phyloP scores from a whole-genome alignment of 768 basidiomycete species.

The Podaxis mareebaensis region DNA sequence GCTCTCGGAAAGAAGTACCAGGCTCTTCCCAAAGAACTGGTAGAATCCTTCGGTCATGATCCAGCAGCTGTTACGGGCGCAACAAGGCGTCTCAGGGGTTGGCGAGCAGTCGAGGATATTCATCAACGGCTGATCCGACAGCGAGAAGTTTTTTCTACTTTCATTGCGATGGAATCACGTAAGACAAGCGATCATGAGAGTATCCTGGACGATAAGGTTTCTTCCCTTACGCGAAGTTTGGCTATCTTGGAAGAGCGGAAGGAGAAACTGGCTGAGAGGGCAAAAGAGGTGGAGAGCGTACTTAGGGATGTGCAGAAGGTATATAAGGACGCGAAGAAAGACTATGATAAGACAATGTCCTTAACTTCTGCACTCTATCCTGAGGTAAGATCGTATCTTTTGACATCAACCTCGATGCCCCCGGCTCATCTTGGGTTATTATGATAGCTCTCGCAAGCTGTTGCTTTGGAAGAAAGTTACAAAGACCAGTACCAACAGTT shows the following conservation, averaged over 20 bases:
- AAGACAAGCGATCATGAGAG: constrained; percentile 31
- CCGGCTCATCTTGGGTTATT: constrained; percentile 5
- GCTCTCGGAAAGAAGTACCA: constrained; percentile 47
- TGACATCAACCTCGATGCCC: not conserved
- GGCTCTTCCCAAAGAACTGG: constrained; percentile 60
- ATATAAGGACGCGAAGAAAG: constrained; percentile 58
- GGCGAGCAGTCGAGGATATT: constrained; percentile 78
- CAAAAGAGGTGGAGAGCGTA: constrained; percentile 47
- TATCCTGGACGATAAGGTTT: constrained; percentile 57
- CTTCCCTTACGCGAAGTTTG: constrained; percentile 48
- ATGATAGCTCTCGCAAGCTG: constrained; percentile 64
- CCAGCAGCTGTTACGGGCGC: constrained; percentile 72
- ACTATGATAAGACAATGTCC: constrained; percentile 64
- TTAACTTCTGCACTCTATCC: constrained; percentile 79
- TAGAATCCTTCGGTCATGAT: constrained; percentile 77
- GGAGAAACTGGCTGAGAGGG: constrained; percentile 43
- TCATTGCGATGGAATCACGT: constrained; percentile 34
- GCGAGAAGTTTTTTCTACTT: constrained; percentile 51
- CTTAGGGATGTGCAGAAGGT: constrained; percentile 54
- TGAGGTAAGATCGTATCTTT: constrained; percentile 47
- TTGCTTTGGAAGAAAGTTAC: constrained; percentile 76
- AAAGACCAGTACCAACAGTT: constrained; percentile 78
- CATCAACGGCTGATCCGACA: constrained; percentile 63
- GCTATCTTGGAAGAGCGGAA: constrained; percentile 50
- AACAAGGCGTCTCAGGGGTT: constrained; percentile 61